Percentiles rank a stretch among this genome's conserved stretches.
Evolutionary conservation across 352 stramenopile genomes (phyloP).

Genomic region (Pythium aquatile): DNA sequence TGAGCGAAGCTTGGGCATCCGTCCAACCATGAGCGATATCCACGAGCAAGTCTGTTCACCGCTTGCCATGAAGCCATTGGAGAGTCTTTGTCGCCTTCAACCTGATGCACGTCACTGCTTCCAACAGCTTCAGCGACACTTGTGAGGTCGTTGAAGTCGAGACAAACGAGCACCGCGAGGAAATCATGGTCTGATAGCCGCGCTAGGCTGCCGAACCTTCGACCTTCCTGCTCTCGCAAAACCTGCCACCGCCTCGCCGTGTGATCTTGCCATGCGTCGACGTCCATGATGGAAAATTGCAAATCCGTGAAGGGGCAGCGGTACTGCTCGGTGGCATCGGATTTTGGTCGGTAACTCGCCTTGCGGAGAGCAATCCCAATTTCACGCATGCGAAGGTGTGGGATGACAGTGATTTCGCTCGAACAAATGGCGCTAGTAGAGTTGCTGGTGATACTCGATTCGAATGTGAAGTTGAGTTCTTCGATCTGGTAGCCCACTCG

Average conservation of each 20-base stretch:
- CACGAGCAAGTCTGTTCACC: slow-evolving; percentile 22
- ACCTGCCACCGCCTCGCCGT: neutral
- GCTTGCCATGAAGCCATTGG: slow-evolving; percentile 24
- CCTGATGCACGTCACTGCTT: neutral
- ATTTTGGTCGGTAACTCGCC: slow-evolving; percentile 18
- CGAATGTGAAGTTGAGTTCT: neutral
- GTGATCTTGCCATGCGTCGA: slow-evolving; percentile 15
- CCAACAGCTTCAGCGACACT: slow-evolving; percentile 10
- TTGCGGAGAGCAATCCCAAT: slow-evolving; percentile 6
- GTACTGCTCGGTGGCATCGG: slow-evolving; percentile 7
- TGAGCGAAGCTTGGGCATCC: neutral
- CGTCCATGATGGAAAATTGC: slow-evolving; percentile 14
- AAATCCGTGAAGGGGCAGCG: slow-evolving; percentile 12
- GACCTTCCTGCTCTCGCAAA: neutral
- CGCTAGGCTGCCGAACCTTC: slow-evolving; percentile 13
- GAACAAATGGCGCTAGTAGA: neutral
- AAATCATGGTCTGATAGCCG: slow-evolving; percentile 22
- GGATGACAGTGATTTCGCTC: neutral
- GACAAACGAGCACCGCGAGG: slow-evolving; percentile 21
- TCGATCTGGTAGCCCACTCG: slow-evolving; percentile 8
- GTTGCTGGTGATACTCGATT: neutral
- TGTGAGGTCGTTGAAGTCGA: slow-evolving; percentile 14
- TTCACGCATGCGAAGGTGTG: neutral
- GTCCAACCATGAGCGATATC: slow-evolving; percentile 12
- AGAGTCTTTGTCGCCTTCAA: neutral